A percentile compares a stretch with the other conserved stretches of the same genome.
phyloP scores from a whole-genome alignment of 495 filamentous ascomycete genomes.

The Penicillium pulvis region DNA sequence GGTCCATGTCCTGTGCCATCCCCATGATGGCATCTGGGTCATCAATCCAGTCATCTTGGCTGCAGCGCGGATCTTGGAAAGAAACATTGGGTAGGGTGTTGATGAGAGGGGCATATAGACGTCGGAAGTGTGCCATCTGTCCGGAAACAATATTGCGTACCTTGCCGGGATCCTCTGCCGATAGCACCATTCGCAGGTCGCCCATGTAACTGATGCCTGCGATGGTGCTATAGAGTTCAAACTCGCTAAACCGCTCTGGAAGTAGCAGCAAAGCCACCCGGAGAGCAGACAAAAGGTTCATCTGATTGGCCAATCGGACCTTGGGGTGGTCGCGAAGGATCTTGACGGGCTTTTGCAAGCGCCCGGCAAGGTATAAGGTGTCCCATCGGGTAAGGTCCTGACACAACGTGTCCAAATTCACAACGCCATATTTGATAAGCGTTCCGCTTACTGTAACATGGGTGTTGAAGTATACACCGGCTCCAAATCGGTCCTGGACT shows the following conservation, averaged over 20 bases:
- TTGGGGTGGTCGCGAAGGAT: conserved; percentile 91
- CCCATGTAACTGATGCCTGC: conserved; percentile 91
- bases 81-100: conserved; percentile 84
- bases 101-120: conserved; percentile 85
- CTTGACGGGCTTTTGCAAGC: conserved; percentile 96
- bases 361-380: conserved; percentile 89
- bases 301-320: conserved; percentile 89
- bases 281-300: conserved; percentile 89
- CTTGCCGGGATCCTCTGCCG: conserved; percentile 88
- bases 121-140: conserved; percentile 88
- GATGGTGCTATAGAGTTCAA: conserved; percentile 85
- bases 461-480: conserved; percentile 96
- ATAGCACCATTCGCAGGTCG: conserved; percentile 87
- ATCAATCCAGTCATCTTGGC: conserved; percentile 62
- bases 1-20: conserved; percentile 88
- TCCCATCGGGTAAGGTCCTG: conserved; percentile 86
- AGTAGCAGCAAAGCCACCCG: conserved; percentile 87
- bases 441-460: conserved; percentile 95
- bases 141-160: conserved; percentile 89
- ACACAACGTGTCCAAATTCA: conserved; percentile 86
- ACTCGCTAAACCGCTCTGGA: conserved; percentile 81
- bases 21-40: conserved; percentile 60
- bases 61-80: conserved; percentile 71
- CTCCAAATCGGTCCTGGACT: conserved; percentile 85
- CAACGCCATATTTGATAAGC: conserved; percentile 95